Conservation (phyloP, 2,329 filamentous ascomycete genomes). For the Xylaria polymorpha region DNA sequence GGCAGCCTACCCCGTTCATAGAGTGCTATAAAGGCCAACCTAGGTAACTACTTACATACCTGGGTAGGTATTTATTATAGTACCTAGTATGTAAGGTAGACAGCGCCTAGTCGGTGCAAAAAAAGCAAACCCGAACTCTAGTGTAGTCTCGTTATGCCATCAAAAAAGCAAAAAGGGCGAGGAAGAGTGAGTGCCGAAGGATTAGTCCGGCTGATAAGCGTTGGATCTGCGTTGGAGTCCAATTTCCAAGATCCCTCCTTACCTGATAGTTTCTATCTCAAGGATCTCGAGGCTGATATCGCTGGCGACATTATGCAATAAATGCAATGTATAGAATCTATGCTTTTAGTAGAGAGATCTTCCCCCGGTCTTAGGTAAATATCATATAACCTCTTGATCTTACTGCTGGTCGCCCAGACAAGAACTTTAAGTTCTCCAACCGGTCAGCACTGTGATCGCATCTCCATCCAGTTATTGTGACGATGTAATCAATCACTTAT, state of each 20-base stretch:
- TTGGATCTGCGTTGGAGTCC: not conserved
- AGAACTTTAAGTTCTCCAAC: slow-evolving; percentile 15
- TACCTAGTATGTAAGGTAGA: too few relatives aligned
- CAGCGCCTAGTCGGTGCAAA: not conserved
- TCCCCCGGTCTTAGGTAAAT: slow-evolving; percentile 3
- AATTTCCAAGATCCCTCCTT: not conserved
- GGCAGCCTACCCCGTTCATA: not conserved
- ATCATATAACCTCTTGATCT: slow-evolving; percentile 9
- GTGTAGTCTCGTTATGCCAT: not conserved
- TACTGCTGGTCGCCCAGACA: not conserved
- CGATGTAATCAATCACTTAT: not conserved
- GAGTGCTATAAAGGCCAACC: not conserved
- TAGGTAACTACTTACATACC: not conserved
- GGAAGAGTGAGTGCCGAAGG: not conserved
- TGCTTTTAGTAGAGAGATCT: not conserved
- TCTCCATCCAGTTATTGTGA: not conserved
- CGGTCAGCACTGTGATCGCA: not conserved
- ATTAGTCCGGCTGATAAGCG: not conserved
- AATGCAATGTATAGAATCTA: not conserved
- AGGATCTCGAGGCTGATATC: not conserved
- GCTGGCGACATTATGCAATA: not conserved
- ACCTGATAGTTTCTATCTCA: not conserved
- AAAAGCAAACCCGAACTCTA: not conserved
- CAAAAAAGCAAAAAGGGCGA: not conserved
- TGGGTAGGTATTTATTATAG: not conserved